Evolutionary conservation across 495 filamentous ascomycete genomes (phyloP).

Genomic region (Glonium stellatum): DNA sequence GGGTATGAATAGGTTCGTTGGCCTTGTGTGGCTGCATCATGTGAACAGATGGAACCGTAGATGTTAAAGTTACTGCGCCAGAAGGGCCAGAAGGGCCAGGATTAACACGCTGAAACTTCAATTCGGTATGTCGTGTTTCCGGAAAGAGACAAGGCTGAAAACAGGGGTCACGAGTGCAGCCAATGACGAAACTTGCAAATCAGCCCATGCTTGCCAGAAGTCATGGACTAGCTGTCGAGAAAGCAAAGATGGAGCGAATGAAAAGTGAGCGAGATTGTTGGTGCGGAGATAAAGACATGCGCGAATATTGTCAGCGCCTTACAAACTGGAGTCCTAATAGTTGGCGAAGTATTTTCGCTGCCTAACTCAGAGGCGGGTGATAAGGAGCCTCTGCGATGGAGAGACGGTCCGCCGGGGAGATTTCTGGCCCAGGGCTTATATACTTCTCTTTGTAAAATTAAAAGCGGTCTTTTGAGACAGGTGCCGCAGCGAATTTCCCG

Average conservation of each 20-base stretch:
- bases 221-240: not conserved
- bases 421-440: not conserved
- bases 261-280: not conserved
- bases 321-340: not conserved
- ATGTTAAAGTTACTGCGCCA: not conserved
- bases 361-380: not conserved
- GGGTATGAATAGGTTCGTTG: no score
- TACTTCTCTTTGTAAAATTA: not conserved
- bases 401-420: no score
- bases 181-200: conserved; percentile 3
- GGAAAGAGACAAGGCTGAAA: not conserved
- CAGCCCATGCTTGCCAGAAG: not conserved
- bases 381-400: not conserved
- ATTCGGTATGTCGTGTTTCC: not conserved
- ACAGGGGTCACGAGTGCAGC: conserved; percentile 4
- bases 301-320: not conserved
- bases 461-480: not conserved
- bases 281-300: conserved; percentile 1
- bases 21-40: not conserved
- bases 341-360: not conserved
- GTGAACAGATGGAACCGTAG: not conserved
- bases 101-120: not conserved
- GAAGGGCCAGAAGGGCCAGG: not conserved
- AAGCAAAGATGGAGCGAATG: not conserved
- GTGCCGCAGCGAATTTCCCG: not conserved